phyloP scores from a whole-genome alignment of 1,139 yeast genomes.

The Arxiozyma heterogenica region DNA sequence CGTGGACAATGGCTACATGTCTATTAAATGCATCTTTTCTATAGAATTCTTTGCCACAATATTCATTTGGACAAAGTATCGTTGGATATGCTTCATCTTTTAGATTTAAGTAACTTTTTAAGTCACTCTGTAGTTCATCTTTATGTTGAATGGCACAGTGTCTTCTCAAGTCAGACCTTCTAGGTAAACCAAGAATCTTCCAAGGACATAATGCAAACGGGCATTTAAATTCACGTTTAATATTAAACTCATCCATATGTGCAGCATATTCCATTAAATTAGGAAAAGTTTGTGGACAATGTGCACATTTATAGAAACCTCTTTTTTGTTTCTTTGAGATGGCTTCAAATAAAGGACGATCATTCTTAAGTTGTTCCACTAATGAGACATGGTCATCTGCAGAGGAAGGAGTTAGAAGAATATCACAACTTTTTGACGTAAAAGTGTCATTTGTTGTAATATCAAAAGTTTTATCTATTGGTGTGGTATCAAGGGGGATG shows the following conservation, averaged over 20 bases:
- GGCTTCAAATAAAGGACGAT: conserved; percentile 16
- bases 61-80: conserved; percentile 30
- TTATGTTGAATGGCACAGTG: conserved; percentile 53
- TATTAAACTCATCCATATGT: conserved; percentile 39
- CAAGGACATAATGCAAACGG: conserved; percentile 52
- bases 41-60: conserved; percentile 47
- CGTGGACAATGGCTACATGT: conserved; percentile 46
- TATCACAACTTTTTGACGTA: not conserved
- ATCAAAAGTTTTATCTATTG: conserved; percentile 1
- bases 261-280: conserved; percentile 36
- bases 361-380: conserved; percentile 11
- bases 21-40: conserved; percentile 50
- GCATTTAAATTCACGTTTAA: conserved; percentile 41
- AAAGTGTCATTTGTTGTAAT: not conserved
- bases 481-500: not conserved
- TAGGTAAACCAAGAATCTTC: conserved; percentile 50
- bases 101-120: conserved; percentile 21
- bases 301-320: conserved; percentile 45
- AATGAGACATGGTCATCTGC: conserved; percentile 3
- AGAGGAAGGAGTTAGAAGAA: not conserved
- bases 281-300: conserved; percentile 38
- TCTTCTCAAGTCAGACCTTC: conserved; percentile 51
- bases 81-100: conserved; percentile 26
- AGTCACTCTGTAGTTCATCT: conserved; percentile 20
- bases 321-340: conserved; percentile 34